Conservation (phyloP, 257 asterid species). For the Scutellaria galericulata region DNA sequence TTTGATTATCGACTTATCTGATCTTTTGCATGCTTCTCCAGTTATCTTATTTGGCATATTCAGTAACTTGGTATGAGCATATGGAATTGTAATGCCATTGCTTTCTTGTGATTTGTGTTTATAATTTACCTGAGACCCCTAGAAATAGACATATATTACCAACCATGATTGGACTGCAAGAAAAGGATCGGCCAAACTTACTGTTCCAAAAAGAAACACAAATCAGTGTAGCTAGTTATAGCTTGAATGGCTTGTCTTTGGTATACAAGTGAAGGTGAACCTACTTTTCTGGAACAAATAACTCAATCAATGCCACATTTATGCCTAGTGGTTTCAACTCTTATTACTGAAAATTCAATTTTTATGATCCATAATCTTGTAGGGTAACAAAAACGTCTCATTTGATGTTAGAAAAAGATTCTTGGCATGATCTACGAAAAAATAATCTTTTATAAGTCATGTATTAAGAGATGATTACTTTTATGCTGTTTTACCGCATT, state of each 20-base stretch:
- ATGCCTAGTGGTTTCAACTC: background rate
- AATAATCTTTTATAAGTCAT: background rate
- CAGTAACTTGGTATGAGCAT: constrained; percentile 19
- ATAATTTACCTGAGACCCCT: background rate
- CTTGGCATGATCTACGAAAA: background rate
- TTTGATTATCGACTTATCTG: background rate
- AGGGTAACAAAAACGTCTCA: too few species aligned
- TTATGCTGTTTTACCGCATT: background rate
- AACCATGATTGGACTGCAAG: background rate
- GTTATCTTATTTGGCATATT: background rate
- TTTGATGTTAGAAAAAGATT: background rate
- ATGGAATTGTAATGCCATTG: background rate
- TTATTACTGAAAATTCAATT: background rate
- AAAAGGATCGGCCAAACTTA: background rate
- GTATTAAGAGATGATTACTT: background rate
- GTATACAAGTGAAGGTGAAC: background rate
- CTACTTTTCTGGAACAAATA: background rate
- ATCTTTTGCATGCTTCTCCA: background rate
- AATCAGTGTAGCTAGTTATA: background rate
- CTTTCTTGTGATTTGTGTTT: constrained; percentile 8
- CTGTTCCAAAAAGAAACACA: background rate
- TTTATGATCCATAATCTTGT: background rate
- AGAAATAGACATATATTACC: background rate
- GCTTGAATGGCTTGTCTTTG: constrained; percentile 2
- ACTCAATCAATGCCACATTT: background rate